phyloP scores from a whole-genome alignment of 2,329 filamentous ascomycete genomes.

The Paradendryphiella salina region DNA sequence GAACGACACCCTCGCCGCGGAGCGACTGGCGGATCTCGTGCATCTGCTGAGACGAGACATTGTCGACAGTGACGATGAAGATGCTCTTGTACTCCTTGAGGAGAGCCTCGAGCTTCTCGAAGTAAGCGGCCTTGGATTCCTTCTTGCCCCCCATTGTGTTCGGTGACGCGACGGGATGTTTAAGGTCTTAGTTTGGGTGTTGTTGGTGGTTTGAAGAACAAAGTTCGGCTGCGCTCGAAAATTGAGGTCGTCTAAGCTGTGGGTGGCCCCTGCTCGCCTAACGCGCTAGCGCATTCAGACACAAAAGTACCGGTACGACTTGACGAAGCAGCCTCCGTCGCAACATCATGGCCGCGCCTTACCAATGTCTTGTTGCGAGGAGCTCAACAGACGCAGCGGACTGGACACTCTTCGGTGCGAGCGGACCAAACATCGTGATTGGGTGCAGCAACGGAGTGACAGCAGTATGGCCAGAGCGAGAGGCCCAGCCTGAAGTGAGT shows the following conservation, averaged over 20 bases:
- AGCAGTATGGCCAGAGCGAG: slow-evolving; percentile 36
- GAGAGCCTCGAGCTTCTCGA: slow-evolving; percentile 98
- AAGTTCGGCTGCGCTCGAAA: slow-evolving; percentile 25
- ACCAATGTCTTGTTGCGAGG: slow-evolving; percentile 46
- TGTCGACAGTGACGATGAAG: slow-evolving; percentile 92
- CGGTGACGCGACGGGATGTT: slow-evolving; percentile 93
- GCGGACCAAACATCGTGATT: slow-evolving; percentile 69
- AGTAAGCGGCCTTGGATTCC: slow-evolving; percentile 95
- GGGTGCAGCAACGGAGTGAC: slow-evolving; percentile 37
- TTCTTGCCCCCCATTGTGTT: slow-evolving; percentile 99
- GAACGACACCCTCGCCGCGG: slow-evolving; percentile 87
- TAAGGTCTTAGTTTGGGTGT: slow-evolving; percentile 71
- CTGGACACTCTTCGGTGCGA: slow-evolving; percentile 70
- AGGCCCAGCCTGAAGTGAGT: slow-evolving; percentile 32
- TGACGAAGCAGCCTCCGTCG: slow-evolving; percentile 10
- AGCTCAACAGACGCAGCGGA: slow-evolving; percentile 18
- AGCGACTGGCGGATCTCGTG: slow-evolving; percentile 97
- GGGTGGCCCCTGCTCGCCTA: slow-evolving; percentile 24
- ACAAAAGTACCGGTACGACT: slow-evolving; percentile 12
- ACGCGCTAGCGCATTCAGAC: slow-evolving; percentile 20
- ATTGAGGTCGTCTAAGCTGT: slow-evolving; percentile 30
- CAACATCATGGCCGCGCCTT: slow-evolving; percentile 44
- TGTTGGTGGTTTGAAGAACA: slow-evolving; percentile 27
- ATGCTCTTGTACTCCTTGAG: slow-evolving; percentile 96
- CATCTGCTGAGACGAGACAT: slow-evolving; percentile 99